A percentile compares a stretch with the other conserved stretches of the same genome.
Evolutionary conservation across 306 rosid genomes (phyloP).

Genomic region (Begonia loranthoides): DNA sequence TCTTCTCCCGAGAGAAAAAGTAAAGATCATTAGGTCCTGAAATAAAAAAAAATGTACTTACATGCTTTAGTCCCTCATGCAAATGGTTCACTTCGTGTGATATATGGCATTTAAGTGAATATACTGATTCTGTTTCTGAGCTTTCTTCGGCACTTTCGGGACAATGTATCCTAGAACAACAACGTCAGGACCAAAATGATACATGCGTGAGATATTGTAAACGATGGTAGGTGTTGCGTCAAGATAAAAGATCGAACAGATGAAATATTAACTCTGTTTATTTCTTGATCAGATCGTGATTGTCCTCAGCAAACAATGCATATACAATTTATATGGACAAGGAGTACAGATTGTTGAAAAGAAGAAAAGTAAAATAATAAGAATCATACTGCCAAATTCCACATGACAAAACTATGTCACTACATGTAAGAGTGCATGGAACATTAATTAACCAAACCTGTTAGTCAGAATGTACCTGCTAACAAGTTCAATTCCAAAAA

Average conservation of each 20-base stretch:
- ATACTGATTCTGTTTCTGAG: conserved; percentile 89
- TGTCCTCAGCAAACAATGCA: no score
- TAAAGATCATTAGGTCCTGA: neutral
- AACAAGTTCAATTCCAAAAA: conserved; percentile 68
- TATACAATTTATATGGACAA: no score
- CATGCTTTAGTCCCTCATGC: conserved; percentile 95
- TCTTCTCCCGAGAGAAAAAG: neutral
- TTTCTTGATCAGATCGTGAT: neutral
- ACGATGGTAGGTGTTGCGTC: neutral
- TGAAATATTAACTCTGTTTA: neutral
- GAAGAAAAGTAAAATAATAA: no score
- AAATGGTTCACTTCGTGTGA: conserved; percentile 98
- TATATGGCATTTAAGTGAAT: conserved; percentile 96
- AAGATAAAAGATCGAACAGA: neutral
- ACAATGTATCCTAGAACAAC: conserved; percentile 63
- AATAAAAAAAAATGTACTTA: conserved; percentile 24
- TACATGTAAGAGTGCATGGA: neutral
- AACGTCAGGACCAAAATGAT: conserved; percentile 15
- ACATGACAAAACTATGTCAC: no score
- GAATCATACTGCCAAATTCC: no score
- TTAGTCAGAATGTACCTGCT: conserved; percentile 48
- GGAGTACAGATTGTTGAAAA: no score
- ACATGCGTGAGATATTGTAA: neutral
- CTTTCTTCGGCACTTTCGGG: conserved; percentile 96
- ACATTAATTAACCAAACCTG: neutral